A percentile compares a stretch with the other conserved stretches of the same genome.
Evolutionary conservation across 2,329 filamentous ascomycete species (phyloP).

Genomic region (Aureobasidium sp.): DNA sequence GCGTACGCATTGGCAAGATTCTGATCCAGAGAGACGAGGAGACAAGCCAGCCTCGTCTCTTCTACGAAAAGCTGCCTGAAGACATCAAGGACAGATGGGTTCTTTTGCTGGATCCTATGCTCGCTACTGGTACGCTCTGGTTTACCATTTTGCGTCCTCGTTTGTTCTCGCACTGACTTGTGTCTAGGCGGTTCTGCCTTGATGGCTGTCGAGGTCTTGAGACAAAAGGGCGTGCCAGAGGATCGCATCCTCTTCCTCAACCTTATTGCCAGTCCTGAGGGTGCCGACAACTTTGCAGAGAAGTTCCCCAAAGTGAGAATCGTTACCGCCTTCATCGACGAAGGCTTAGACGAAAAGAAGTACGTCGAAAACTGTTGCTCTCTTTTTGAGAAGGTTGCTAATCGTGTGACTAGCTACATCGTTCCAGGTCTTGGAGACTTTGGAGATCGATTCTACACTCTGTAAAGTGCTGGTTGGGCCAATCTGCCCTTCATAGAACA

Average conservation of each 20-base stretch:
- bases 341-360: constrained; percentile 97
- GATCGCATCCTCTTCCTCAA: constrained; percentile 95
- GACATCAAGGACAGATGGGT: constrained; percentile 94
- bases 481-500: not conserved
- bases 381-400: constrained; percentile 22
- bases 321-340: constrained; percentile 91
- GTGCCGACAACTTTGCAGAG: constrained; percentile 78
- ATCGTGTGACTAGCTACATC: constrained; percentile 63
- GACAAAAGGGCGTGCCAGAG: constrained; percentile 82
- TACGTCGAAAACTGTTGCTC: constrained; percentile 40
- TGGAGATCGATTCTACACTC: constrained; percentile 90
- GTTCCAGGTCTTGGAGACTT: constrained; percentile 91
- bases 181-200: constrained; percentile 77
- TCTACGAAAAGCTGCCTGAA: constrained; percentile 94
- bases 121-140: constrained; percentile 66
- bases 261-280: constrained; percentile 92
- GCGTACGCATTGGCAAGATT: constrained; percentile 97
- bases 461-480: constrained; percentile 41
- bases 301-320: constrained; percentile 85
- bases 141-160: constrained; percentile 18
- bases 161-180: not conserved
- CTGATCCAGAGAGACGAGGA: constrained; percentile 96
- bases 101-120: constrained; percentile 93
- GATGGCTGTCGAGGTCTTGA: constrained; percentile 93
- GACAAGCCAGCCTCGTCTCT: constrained; percentile 81